Conservation (phyloP, 306 rosid species). For the Mucuna pruriens region DNA sequence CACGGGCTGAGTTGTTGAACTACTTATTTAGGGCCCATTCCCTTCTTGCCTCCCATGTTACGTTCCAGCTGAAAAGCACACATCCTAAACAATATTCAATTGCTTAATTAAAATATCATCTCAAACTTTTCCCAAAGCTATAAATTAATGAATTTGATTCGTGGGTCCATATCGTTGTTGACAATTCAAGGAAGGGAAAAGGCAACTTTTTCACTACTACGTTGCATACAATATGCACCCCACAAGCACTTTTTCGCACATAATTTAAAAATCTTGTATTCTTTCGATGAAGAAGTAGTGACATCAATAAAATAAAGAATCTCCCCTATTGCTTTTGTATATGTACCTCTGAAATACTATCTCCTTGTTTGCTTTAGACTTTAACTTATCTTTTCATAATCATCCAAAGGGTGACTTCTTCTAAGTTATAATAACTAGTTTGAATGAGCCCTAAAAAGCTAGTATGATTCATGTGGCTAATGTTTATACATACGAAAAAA, state of each 20-base stretch:
- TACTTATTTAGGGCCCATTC: neutral
- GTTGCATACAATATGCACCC: constrained; percentile 12
- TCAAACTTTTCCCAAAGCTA: neutral
- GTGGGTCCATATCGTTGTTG: neutral
- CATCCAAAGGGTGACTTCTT: constrained; percentile 18
- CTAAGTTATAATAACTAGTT: too few species aligned
- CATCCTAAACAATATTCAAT: neutral
- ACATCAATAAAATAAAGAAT: constrained; percentile 8
- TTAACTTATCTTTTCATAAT: neutral
- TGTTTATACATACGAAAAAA: too few species aligned
- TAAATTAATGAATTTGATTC: neutral
- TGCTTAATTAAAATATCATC: neutral
- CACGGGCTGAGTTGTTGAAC: constrained; percentile 26
- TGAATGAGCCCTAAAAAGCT: too few species aligned
- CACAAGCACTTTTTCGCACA: neutral
- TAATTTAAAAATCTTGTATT: neutral
- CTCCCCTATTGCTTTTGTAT: neutral
- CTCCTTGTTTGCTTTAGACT: constrained; percentile 1
- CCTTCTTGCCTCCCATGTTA: constrained; percentile 1
- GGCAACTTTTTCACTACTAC: neutral
- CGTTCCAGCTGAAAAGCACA: neutral
- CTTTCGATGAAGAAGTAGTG: constrained; percentile 5
- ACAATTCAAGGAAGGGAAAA: neutral
- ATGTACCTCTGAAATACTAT: neutral
- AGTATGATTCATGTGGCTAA: too few species aligned